phyloP scores from a whole-genome alignment of 306 rosid genomes.

The Malus asiatica region DNA sequence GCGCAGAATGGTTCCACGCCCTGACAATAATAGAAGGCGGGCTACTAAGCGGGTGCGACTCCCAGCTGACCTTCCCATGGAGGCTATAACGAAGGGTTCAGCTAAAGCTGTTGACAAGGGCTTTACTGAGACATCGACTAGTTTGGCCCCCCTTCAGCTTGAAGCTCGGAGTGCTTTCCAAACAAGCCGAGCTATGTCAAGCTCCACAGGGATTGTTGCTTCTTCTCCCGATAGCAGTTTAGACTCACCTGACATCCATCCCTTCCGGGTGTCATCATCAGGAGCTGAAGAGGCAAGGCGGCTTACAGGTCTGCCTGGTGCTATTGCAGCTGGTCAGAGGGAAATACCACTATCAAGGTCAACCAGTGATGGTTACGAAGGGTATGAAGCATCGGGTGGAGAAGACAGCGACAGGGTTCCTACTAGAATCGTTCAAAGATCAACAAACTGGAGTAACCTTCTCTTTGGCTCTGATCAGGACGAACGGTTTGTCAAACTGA shows the following conservation, averaged over 20 bases:
- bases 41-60: slow-evolving; percentile 64
- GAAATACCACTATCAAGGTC: slow-evolving; percentile 78
- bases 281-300: slow-evolving; percentile 70
- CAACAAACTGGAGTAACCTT: slow-evolving; percentile 73
- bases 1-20: slow-evolving; percentile 50
- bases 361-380: slow-evolving; percentile 94
- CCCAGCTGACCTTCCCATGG: slow-evolving; percentile 77
- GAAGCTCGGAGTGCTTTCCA: slow-evolving; percentile 74
- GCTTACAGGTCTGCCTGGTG: slow-evolving; percentile 43
- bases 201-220: slow-evolving; percentile 55
- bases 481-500: slow-evolving; percentile 43
- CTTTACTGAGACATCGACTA: slow-evolving; percentile 48
- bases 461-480: slow-evolving; percentile 65
- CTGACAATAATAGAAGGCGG: slow-evolving; percentile 63
- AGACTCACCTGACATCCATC: slow-evolving; percentile 89
- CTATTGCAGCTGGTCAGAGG: slow-evolving; percentile 32
- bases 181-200: slow-evolving; percentile 65
- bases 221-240: slow-evolving; percentile 96
- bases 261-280: slow-evolving; percentile 53
- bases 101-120: slow-evolving; percentile 42
- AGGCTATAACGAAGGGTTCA: slow-evolving; percentile 41
- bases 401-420: slow-evolving; percentile 95
- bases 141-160: slow-evolving; percentile 74
- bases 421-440: slow-evolving; percentile 59
- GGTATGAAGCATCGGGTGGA: slow-evolving; percentile 95